Percentiles rank a stretch among this genome's conserved stretches.
These are phyloP conservation scores for Dinochytrium kinnereticum DNA, from an alignment of 371 early-diverging fungal genomes.

Conservation along the genomic window DNA sequence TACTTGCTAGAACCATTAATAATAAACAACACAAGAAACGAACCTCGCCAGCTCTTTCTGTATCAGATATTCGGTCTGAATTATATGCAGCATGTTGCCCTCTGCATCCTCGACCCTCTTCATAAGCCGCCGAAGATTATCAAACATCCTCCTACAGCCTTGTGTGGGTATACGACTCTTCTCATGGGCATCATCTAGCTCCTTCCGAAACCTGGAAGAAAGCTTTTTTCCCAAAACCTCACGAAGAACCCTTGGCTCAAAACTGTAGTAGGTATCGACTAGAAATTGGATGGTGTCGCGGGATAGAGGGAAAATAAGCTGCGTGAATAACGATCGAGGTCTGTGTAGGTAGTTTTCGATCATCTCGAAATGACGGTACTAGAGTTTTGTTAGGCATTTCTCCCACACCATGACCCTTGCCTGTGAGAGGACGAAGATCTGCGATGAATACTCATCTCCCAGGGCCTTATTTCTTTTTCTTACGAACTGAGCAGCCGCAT, in stretches of 20 bases:
- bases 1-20: conserved; percentile 46
- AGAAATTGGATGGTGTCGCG: conserved; percentile 42
- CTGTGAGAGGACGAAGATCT: conserved; percentile 31
- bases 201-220: conserved; percentile 45
- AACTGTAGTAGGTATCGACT: conserved; percentile 64
- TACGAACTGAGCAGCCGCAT: background rate
- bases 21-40: background rate
- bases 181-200: conserved; percentile 54
- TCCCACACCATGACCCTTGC: conserved; percentile 1
- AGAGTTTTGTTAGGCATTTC: background rate
- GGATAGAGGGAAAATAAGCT: conserved; percentile 54
- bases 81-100: conserved; percentile 49
- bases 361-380: conserved; percentile 52
- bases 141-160: conserved; percentile 68
- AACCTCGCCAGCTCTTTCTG: conserved; percentile 56
- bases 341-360: conserved; percentile 45
- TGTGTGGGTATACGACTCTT: conserved; percentile 53
- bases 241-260: conserved; percentile 60
- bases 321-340: conserved; percentile 41
- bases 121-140: conserved; percentile 67
- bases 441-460: background rate
- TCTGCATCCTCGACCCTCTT: conserved; percentile 66
- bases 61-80: conserved; percentile 57
- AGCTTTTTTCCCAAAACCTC: conserved; percentile 55
- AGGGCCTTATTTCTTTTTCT: conserved; percentile 4